Base-by-base conservation (phyloP, 148 eudicot genomes). In the Gaultheria prostrata region DNA sequence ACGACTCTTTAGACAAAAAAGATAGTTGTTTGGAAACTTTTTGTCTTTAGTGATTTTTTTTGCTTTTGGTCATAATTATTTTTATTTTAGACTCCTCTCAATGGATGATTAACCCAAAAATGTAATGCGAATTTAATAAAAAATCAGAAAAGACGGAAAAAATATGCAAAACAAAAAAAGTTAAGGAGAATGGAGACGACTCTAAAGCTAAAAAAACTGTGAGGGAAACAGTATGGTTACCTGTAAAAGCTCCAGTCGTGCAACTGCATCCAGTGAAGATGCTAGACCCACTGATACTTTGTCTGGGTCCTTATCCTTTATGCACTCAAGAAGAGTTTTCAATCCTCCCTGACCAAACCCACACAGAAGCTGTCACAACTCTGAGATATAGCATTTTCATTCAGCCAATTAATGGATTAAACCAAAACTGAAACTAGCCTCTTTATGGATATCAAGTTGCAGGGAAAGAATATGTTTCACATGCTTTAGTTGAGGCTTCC, bases 201-300 rank as follows among this genome's bases (percentile, higher is more conserved):
- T 0, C 43, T 48, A 28, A 26, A 6, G 10, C 35, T 2, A 46
- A 78, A 46, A 46, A 10, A 78, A 30, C 67, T 32, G 43, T 24
- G 10, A 18, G 54, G 24, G n/a, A 45, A 65, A 49, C 56, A 67
- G 39, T 67, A 12, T n/a, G 28, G 24, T 65, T 90, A 96, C 99
- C 99, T 96, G 98, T 85, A 96, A 85, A 88, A 96, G 82, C 88
- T 96, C 98, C 87, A 96, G 79, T 82, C 93, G 94, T 67, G 98
- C 99, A 83, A 96, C 86, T 45, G 90, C 91, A 85, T 96, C 99
- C 48, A 96, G 88, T 78, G 99, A 82, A 92, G 97, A 90, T 84
- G 99, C 97, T 53, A 96, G 98, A 82, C 90, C 89, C 57, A 93
- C 84, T 43, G 99, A 96, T 85, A 96, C 98, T 86, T 85, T 92